Evolutionary conservation across 768 basidiomycete genomes (phyloP).

Genomic region (Termitomyces sp.): DNA sequence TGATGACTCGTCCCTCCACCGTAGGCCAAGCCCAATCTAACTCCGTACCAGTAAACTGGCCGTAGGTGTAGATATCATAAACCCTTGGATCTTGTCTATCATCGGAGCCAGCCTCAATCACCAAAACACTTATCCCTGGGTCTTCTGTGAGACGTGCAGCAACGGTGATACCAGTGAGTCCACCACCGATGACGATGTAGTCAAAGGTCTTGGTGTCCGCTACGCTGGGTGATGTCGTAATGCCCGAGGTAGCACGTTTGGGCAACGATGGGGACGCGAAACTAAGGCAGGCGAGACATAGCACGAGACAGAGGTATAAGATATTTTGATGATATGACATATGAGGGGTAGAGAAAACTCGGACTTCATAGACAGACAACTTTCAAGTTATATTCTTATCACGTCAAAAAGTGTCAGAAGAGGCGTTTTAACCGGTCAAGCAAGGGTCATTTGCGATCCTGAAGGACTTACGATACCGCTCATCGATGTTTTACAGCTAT

Average conservation of each 20-base stretch:
- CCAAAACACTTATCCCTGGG: conserved; percentile 33
- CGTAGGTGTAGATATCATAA: conserved; percentile 42
- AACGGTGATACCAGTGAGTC: conserved; percentile 43
- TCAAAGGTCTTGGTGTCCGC: conserved; percentile 35
- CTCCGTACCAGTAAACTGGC: conserved; percentile 33
- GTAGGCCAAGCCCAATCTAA: conserved; percentile 45
- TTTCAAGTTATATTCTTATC: not conserved
- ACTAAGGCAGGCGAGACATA: not conserved
- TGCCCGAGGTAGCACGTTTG: conserved; percentile 25
- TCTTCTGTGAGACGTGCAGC: conserved; percentile 45
- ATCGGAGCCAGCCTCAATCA: conserved; percentile 50
- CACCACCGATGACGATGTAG: conserved; percentile 42
- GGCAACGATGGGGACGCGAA: conserved; percentile 14
- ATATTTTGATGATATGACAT: not conserved
- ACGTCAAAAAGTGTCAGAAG: not conserved
- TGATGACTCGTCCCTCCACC: conserved; percentile 32
- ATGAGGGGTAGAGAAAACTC: not conserved
- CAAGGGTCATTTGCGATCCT: not conserved
- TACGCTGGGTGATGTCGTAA: conserved; percentile 25
- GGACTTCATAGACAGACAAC: not conserved
- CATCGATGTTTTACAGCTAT: not conserved
- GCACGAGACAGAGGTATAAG: not conserved
- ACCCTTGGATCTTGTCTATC: conserved; percentile 37
- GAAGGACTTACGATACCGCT: not conserved
- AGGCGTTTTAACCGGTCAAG: not conserved